Evolutionary conservation across 192 early-diverging fungal genomes (phyloP), one percentile per base, ranked within the genome.

Genomic region (Podila verticillata): DNA sequence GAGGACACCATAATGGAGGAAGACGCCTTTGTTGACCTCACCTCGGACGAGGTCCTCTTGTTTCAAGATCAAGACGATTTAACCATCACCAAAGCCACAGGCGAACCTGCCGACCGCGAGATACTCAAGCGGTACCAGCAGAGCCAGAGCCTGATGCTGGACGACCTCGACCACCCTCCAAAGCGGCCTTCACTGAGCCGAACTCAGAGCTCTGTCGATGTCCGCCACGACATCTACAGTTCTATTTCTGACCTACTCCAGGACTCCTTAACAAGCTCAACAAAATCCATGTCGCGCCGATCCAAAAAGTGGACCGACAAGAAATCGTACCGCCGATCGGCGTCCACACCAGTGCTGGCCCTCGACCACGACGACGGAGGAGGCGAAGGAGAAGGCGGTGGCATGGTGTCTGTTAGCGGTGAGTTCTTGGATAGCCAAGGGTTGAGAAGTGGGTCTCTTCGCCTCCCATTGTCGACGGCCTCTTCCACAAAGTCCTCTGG

Each of bases 161-260:
- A 60, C 29, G 58, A 60, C 26, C 12, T 54, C n/a, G 51, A 54
- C 7, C 22, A 54, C 24, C 51, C 51, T 24, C n/a, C 68, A 17
- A 48, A 51, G 29, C 47, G 49, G 3, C 58, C 58, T 5, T 47
- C 17, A 34, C 54, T 77, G 24, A 72, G 61, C 28, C 65, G 70
- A 6, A 60, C 77, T 3, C 70, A 68, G 58, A 80, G 77, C 22
- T 59, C 70, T 5, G 13, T 61, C 12, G 77, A 80, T n/a, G 63
- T 72, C 28, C 65, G 48, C 9, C 65, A 64, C 3, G 70, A 72
- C 3, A 20, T 30, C 2, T 10, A 32, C 1, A 5, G 34, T 7
- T 49, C 47, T 1, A 51, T 28, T 19, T 20, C 24, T 13, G 12
- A 36, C 35, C n/a, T 35, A n/a, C 13, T 10, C 29, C 57, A 62